These are phyloP conservation scores for Aureobasidium sp. DNA, from an alignment of 2,329 filamentous ascomycete species.

Conservation along the genomic window DNA sequence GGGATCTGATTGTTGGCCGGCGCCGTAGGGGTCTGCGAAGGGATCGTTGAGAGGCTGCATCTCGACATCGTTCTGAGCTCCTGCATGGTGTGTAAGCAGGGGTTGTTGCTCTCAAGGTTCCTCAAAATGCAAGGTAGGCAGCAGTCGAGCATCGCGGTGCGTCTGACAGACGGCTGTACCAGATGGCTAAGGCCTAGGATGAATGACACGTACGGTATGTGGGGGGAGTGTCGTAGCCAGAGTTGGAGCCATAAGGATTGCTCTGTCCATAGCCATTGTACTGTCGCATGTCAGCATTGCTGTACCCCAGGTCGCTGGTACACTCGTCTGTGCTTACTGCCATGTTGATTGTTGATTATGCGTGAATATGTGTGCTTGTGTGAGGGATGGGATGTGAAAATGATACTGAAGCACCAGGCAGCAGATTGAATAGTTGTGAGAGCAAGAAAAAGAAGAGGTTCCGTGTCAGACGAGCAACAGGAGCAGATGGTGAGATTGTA, in stretches of 20 bases:
- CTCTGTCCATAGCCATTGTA: conserved; percentile 45
- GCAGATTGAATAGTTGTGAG: not conserved
- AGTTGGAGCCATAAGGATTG: conserved; percentile 43
- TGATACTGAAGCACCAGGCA: not conserved
- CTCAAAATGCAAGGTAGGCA: too few species aligned
- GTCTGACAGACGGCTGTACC: not conserved
- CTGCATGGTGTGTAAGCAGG: conserved; percentile 18
- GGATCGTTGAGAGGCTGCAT: conserved; percentile 54
- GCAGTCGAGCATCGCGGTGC: not conserved
- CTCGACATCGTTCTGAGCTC: conserved; percentile 50
- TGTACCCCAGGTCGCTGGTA: not conserved
- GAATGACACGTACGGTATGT: conserved; percentile 21
- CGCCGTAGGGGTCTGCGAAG: conserved; percentile 19
- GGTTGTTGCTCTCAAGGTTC: not conserved
- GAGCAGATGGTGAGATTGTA: conserved; percentile 2
- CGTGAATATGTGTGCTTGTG: not conserved
- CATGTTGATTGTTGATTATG: conserved; percentile 12
- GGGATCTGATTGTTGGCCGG: conserved; percentile 42
- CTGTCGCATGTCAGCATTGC: conserved; percentile 16
- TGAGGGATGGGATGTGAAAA: not conserved
- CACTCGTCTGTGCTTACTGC: conserved; percentile 11
- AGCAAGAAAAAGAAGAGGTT: not conserved
- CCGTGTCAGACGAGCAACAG: conserved; percentile 7
- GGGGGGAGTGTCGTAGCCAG: conserved; percentile 22
- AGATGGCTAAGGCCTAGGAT: not conserved